Evolutionary conservation across 1,139 yeast genomes (phyloP).

Genomic region (Hansenula anomala): DNA sequence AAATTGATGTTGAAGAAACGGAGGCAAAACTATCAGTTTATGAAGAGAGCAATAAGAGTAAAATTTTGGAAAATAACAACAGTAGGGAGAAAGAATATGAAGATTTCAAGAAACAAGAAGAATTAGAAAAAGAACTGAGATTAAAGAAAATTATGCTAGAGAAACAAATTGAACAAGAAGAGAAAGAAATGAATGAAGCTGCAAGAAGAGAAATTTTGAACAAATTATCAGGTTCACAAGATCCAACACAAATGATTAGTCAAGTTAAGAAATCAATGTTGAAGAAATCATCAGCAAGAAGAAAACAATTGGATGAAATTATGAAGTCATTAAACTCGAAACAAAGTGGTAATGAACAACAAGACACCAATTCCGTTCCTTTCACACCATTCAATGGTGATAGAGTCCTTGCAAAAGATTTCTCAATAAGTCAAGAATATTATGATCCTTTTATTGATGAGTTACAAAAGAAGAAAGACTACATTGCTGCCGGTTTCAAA

Average conservation of each 20-base stretch:
- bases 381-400: conserved; percentile 96
- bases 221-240: conserved; percentile 53
- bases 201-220: conserved; percentile 68
- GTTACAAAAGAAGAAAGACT: conserved; percentile 61
- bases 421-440: conserved; percentile 38
- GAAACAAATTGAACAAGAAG: conserved; percentile 67
- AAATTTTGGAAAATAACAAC: conserved; percentile 71
- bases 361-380: conserved; percentile 36
- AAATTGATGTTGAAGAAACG: conserved; percentile 66
- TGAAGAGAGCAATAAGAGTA: conserved; percentile 70
- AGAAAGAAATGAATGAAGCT: conserved; percentile 52
- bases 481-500: conserved; percentile 83
- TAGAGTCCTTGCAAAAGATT: conserved; percentile 48
- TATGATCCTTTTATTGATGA: conserved; percentile 60
- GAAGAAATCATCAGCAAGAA: conserved; percentile 61
- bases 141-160: conserved; percentile 60
- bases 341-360: conserved; percentile 7
- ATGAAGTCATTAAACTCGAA: conserved; percentile 35
- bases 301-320: conserved; percentile 62
- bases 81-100: conserved; percentile 64
- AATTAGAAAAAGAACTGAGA: conserved; percentile 53
- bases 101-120: conserved; percentile 43
- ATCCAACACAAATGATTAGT: conserved; percentile 44
- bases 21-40: conserved; percentile 66
- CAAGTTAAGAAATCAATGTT: conserved; percentile 56